These are phyloP conservation scores for Kurtzmaniella cleridarum DNA, from an alignment of 805 yeast species.

Conservation along the genomic window DNA sequence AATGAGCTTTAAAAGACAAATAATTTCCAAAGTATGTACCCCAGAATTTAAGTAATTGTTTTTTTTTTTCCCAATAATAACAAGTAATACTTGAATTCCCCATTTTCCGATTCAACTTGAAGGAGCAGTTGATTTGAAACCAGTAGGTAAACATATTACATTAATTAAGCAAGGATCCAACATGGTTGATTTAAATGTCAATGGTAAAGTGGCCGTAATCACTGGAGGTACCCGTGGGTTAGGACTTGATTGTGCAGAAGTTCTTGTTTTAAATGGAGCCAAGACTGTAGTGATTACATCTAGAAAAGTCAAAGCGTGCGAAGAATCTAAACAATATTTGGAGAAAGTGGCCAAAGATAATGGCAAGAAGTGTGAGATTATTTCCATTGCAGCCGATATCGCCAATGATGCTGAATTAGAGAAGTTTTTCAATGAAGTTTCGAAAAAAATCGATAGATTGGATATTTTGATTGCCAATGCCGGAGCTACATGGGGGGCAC, in stretches of 20 bases:
- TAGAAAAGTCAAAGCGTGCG: slow-evolving; percentile 57
- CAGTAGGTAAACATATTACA: too few relatives aligned
- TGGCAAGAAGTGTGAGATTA: slow-evolving; percentile 24
- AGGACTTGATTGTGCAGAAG: slow-evolving; percentile 65
- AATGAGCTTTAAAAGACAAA: too few relatives aligned
- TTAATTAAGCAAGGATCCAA: background rate
- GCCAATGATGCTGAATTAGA: slow-evolving; percentile 45
- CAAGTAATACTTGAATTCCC: too few relatives aligned
- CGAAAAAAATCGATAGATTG: slow-evolving; percentile 37
- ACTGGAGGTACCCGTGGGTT: slow-evolving; percentile 78
- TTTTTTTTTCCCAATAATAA: too few relatives aligned
- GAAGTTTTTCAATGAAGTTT: slow-evolving; percentile 37
- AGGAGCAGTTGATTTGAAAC: too few relatives aligned
- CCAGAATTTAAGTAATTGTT: too few relatives aligned
- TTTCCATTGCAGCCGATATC: slow-evolving; percentile 54
- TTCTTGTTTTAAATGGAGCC: slow-evolving; percentile 57
- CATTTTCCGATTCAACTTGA: too few relatives aligned
- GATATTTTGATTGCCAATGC: slow-evolving; percentile 72
- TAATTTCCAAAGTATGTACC: too few relatives aligned
- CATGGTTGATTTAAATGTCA: slow-evolving; percentile 44
- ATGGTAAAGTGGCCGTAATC: slow-evolving; percentile 60
- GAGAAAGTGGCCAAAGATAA: slow-evolving; percentile 31
- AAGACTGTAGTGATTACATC: slow-evolving; percentile 57
- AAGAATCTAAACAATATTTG: slow-evolving; percentile 44
- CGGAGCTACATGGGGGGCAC: slow-evolving; percentile 77